A percentile compares a stretch with the other conserved stretches of the same genome.
Evolutionary conservation across 1,284 basidiomycete genomes (phyloP).

Genomic region (Sanghuangporus weigelae): DNA sequence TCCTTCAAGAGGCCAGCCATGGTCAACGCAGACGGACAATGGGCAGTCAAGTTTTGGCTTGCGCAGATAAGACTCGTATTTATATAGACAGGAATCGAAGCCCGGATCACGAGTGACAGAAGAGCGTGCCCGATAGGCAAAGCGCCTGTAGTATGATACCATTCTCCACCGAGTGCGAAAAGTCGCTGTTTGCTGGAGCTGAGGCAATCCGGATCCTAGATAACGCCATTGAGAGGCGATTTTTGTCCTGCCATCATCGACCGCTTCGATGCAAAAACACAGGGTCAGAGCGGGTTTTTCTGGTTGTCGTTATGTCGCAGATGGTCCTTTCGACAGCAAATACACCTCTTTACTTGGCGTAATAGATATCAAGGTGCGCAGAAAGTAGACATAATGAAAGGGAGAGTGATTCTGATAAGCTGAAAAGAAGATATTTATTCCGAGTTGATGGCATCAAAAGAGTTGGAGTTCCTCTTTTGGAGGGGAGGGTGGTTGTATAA

Average conservation of each 20-base stretch:
- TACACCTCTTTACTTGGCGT: background rate
- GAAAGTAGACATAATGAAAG: background rate
- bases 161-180: background rate
- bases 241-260: background rate
- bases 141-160: background rate
- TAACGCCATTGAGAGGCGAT: background rate
- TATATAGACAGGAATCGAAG: background rate
- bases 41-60: background rate
- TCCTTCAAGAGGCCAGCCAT: conserved; percentile 5
- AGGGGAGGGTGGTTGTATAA: background rate
- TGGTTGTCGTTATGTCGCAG: background rate
- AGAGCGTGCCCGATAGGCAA: background rate
- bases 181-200: background rate
- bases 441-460: background rate
- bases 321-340: background rate
- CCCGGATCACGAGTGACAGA: no score
- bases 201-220: background rate
- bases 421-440: background rate
- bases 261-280: background rate
- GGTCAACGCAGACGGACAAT: background rate
- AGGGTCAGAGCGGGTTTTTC: conserved; percentile 3
- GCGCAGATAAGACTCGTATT: background rate
- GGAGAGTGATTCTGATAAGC: background rate
- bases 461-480: background rate
- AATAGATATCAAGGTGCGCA: background rate